These are phyloP conservation scores for Neopestalotiopsis rosae DNA, from an alignment of 2,329 filamentous ascomycete species.

Conservation along the genomic window DNA sequence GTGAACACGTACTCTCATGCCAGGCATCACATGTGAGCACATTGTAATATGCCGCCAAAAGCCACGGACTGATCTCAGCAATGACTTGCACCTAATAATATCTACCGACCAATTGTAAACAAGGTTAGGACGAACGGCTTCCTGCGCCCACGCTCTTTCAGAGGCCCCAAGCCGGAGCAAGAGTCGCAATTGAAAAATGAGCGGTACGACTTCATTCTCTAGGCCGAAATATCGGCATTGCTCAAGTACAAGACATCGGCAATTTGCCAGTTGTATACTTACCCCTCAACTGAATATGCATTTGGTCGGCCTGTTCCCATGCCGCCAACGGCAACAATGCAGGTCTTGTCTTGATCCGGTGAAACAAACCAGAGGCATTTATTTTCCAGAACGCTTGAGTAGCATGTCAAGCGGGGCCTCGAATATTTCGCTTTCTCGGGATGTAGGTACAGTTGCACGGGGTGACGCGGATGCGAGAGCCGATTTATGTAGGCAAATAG, in stretches of 20 bases:
- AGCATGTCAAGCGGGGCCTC: slow-evolving; percentile 2
- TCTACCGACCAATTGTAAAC: too few relatives aligned
- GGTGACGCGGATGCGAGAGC: slow-evolving; percentile 1
- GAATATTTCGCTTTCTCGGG: neutral
- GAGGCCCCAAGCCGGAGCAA: neutral
- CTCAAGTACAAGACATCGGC: neutral
- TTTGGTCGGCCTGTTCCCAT: neutral
- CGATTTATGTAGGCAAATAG: neutral
- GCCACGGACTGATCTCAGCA: too few relatives aligned
- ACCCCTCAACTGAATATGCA: slow-evolving; percentile 11
- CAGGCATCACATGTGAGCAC: too few relatives aligned
- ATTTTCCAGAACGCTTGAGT: neutral
- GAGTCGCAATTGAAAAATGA: neutral
- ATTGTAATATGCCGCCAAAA: too few relatives aligned
- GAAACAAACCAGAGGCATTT: slow-evolving; percentile 6
- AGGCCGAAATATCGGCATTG: neutral
- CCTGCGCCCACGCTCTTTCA: neutral
- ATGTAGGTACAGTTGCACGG: neutral
- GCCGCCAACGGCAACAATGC: slow-evolving; percentile 5
- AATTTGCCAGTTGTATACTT: neutral
- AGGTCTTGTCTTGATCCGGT: slow-evolving; percentile 1
- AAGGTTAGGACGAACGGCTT: neutral
- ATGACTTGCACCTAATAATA: too few relatives aligned
- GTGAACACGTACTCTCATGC: neutral
- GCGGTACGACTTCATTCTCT: neutral